phyloP scores from a whole-genome alignment of 2,329 filamentous ascomycete species.

The Diaporthe amygdali region DNA sequence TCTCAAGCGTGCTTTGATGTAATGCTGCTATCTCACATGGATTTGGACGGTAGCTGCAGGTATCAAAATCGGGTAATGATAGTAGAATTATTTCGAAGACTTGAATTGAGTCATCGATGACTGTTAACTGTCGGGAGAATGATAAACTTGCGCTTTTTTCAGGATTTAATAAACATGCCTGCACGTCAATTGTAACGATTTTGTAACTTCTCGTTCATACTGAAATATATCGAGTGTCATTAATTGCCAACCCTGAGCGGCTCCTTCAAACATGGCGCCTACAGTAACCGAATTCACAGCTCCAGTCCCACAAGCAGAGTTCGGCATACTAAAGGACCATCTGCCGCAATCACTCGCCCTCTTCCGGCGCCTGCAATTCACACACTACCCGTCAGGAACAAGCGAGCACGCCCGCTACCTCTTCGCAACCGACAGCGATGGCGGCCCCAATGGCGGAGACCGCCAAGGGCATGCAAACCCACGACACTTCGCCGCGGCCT shows the following conservation, averaged over 20 bases:
- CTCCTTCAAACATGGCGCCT: conserved; percentile 11
- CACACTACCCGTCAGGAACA: conserved; percentile 45
- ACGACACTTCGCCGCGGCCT: conserved; percentile 58
- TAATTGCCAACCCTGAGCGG: not conserved
- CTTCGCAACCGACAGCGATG: conserved; percentile 33
- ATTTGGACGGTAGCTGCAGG: not conserved
- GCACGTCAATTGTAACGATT: not conserved
- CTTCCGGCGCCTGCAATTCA: conserved; percentile 67
- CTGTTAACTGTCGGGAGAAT: not conserved
- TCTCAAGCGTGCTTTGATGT: not conserved
- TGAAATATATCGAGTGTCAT: not conserved
- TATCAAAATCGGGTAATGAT: not conserved
- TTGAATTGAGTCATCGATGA: conserved; percentile 1
- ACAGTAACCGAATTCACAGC: conserved; percentile 28
- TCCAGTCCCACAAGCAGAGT: conserved; percentile 38
- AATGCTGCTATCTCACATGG: not conserved
- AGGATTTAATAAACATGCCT: not conserved
- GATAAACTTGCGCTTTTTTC: not conserved
- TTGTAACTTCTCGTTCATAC: too few relatives aligned
- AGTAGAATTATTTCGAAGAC: not conserved
- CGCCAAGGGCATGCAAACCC: not conserved
- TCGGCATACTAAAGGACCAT: conserved; percentile 52
- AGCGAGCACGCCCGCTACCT: conserved; percentile 50
- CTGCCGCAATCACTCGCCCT: conserved; percentile 66
- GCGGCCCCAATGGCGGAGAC: not conserved